Base-by-base conservation (phyloP, 2,329 filamentous ascomycete genomes). In the Botrytis byssoidea region DNA sequence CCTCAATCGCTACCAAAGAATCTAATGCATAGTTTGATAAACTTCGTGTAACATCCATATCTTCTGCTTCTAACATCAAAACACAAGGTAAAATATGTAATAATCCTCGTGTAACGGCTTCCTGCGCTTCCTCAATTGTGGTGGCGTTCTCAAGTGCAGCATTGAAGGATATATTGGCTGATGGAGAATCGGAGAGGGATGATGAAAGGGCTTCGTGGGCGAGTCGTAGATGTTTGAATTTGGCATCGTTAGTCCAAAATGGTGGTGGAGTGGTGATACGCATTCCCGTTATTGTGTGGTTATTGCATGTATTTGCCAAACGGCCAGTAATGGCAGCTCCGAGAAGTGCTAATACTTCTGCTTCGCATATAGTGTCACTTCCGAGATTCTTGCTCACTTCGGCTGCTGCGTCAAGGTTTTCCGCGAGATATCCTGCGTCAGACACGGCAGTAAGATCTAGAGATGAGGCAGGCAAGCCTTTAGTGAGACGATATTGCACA, bases 221-320 rank as follows among this genome's bases (percentile, higher is more conserved):
- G 10, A 77, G 72, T 55, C 77, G 77, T 1, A 89, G 82, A 46
- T 84, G 82, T 72, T 85, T 84, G 80, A 89, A 89, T 78, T 87
- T 88, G 71, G 85, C 85, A 67, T 90, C 88, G 3, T 83, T 79
- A 5, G 84, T 84, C 84, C 87, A 89, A 81, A 88, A 89, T 0
- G 86, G 86, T 18, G 73, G 81, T 4, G 81, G 81, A 9, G 83
- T 82, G 35, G 83, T 85, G 74, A 88, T 85, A 71, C 84, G 83
- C 79, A 89, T 84, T 2, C 88, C 88, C 0, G 87, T 89, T 75
- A 89, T 86, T 55, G 83, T 84, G 77, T 89, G 87, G 60, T 81
- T 83, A 73, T 85, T 83, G 79, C 85, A 88, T 0, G 82, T 80
- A 0, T 77, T 76, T 0, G 79, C 79, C 6, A 87, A 77, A 42